A percentile compares a stretch with the other conserved stretches of the same genome.
Conservation (phyloP, 208 protist genomes). For the Trichomonas vaginalis region DNA sequence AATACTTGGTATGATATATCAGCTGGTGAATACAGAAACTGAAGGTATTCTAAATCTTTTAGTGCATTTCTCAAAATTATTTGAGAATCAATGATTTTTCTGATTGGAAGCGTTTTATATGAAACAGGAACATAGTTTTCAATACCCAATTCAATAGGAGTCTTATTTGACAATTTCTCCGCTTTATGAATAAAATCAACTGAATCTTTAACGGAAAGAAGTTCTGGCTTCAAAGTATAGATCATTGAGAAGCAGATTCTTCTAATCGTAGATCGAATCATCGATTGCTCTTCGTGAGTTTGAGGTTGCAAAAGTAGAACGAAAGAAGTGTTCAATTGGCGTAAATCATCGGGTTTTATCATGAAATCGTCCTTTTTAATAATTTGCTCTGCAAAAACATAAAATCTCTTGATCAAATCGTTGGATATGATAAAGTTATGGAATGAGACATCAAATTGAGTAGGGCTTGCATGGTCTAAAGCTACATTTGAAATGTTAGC, state of each 20-base stretch:
- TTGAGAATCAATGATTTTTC: neutral
- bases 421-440: neutral
- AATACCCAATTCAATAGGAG: neutral
- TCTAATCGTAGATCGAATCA: neutral
- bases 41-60: neutral
- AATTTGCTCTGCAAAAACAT: neutral
- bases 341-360: neutral
- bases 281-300: neutral
- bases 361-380: neutral
- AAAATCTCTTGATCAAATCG: neutral
- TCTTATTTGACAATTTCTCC: neutral
- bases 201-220: neutral
- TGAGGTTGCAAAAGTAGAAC: neutral
- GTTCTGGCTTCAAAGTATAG: neutral
- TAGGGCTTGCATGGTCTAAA: neutral
- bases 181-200: neutral
- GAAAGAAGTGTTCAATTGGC: neutral
- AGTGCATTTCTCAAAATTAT: neutral
- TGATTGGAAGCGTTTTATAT: neutral
- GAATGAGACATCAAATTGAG: neutral
- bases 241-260: neutral
- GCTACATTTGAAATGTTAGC: neutral
- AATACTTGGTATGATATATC: neutral
- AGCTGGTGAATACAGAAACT: neutral
- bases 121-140: neutral